These are phyloP conservation scores for Dipteronia sinensis DNA, from an alignment of 345 rosid species.

Conservation along the genomic window DNA sequence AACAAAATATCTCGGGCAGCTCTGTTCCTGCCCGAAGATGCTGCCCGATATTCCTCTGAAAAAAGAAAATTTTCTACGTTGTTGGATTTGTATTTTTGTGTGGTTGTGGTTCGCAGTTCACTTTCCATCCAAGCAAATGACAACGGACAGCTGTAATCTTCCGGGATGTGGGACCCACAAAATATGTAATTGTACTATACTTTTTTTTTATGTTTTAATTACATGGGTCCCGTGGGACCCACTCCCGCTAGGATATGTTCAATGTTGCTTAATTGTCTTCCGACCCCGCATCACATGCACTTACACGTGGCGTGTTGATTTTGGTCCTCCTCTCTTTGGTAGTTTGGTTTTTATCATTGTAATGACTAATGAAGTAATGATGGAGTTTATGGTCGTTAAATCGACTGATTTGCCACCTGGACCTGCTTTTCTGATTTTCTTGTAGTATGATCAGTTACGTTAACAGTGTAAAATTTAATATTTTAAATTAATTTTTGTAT, in stretches of 20 bases:
- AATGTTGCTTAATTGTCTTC: background rate
- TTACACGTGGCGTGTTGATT: constrained; percentile 28
- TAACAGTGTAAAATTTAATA: no score
- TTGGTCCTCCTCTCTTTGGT: no score
- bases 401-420: no score
- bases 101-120: constrained; percentile 33
- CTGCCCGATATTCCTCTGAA: constrained; percentile 1
- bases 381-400: background rate
- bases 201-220: background rate
- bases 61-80: background rate
- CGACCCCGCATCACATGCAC: constrained; percentile 30
- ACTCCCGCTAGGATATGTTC: background rate
- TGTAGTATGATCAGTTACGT: no score
- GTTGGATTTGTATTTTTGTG: background rate
- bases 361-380: no score
- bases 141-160: constrained; percentile 35
- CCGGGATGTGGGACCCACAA: background rate
- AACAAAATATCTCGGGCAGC: background rate
- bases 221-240: background rate
- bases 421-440: no score
- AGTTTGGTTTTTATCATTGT: no score
- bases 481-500: no score
- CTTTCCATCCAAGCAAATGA: constrained; percentile 37
- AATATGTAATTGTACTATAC: background rate
- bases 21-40: background rate